Evolutionary conservation across 2,329 filamentous ascomycete genomes (phyloP), one percentile per base, ranked within the genome.

Genomic region (Cadophora luteo-olivacea): DNA sequence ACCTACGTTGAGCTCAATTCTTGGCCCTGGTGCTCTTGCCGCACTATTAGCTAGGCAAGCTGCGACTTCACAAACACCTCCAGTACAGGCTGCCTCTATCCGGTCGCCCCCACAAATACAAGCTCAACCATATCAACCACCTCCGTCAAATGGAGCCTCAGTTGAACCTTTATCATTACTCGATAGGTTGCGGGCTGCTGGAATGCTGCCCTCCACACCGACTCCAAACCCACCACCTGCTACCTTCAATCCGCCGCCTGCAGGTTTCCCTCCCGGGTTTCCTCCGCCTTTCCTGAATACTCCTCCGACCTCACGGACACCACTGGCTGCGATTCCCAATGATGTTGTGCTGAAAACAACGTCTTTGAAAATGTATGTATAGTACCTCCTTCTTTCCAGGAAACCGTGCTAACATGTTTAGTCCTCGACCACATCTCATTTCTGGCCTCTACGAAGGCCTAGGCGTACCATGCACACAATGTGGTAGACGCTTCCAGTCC

Each of bases 401-500:
- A 8, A 45, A 12, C 19, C 25, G 33, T 51, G 49, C 73, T 75
- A 69, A 75, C 65, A 61, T 52, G 33, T 54, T 16, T 66, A 93
- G 91, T 75, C 91, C 90, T 72, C 92, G 92, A 19, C 90, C 91
- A 16, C 87, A 93, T 72, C 83, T 97, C 16, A 84, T 97, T 8
- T 84, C 88, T 22, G 85, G 84, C 22, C 86, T 98, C 9, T 95
- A 97, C 77, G 92, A 95, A 69, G 88, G 91, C 24, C 87, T 93
- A 49, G 92, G 95, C 0, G 92, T 94, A 68, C 92, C 94, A 67
- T 99, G 96, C 79, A 92, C 91, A 14, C 95, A 95, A 68, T 99
- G 96, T 78, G 96, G 95, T 29, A 88, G 94, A 69, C 90, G 96
- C 1, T 99, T 99, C 79, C 86, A 86, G 65, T 87, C 87, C 4